Base-by-base conservation (phyloP, 176 grass and related monocot species). In the Hordeum marinum region DNA sequence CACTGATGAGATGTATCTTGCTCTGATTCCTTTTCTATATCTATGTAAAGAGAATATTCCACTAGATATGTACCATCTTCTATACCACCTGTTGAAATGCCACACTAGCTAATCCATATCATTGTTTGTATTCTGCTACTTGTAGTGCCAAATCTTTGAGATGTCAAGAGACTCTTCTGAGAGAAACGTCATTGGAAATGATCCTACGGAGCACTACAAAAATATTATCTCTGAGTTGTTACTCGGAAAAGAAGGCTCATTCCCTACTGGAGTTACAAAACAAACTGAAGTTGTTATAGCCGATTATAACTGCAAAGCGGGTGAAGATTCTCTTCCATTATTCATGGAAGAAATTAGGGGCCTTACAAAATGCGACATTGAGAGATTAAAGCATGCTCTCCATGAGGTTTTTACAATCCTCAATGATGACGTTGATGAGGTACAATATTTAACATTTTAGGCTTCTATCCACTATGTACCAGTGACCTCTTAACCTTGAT, bases 321-420 rank as follows among this genome's bases (percentile, higher is more conserved):
- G 27, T 21, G 20, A 61, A 46, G 15, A 12, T 24, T 35, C 12
- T n/a, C 75, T 37, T 76, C 71, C 45, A 42, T 60, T 82, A 76
- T 82, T 87, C 13, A 14, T 10, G 1, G 62, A 82, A 61, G 4
- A 58, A 69, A 82, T 82, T 31, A 48, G 21, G 75, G 73, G 50
- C 27, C 80, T 88, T 14, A 37, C 63, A 2, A 35, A 78, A 41
- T 70, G 43, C 32, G n/a, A 83, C 35, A 83, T 40, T 37, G 64
- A 88, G 37, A 77, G 21, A 71, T 71, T 88, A 62, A 83, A 88
- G n/a, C 10, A 27, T 59, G 65, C 18, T 37, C 39, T 88, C 77
- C 73, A 78, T 39, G 80, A 77, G 21, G 32, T 52, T 78, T 65
- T 50, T 83, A 63, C 63, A 46, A 37, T 29, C 26, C 39, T 83